These are phyloP conservation scores for Chrysoporthe cubensis DNA, from an alignment of 2,329 filamentous ascomycete species.

Conservation along the genomic window DNA sequence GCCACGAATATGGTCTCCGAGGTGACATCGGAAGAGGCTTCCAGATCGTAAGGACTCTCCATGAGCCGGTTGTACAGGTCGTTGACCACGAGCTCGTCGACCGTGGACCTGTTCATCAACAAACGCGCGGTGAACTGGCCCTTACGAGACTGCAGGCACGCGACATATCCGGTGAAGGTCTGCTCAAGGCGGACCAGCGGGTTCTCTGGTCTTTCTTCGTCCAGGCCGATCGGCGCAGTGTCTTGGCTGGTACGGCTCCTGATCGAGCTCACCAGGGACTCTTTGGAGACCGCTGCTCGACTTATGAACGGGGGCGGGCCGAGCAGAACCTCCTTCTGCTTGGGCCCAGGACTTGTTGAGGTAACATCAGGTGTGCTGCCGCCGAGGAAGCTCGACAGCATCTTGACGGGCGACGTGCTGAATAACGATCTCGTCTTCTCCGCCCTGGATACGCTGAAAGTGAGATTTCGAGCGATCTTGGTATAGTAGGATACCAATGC, in stretches of 20 bases:
- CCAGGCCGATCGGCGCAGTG: slow-evolving; percentile 46
- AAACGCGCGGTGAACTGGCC: slow-evolving; percentile 83
- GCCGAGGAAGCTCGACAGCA: slow-evolving; percentile 81
- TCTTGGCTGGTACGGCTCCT: slow-evolving; percentile 53
- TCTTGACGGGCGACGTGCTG: slow-evolving; percentile 84
- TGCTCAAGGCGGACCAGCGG: slow-evolving; percentile 78
- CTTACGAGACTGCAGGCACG: slow-evolving; percentile 81
- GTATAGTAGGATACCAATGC: slow-evolving; percentile 78
- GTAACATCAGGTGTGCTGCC: slow-evolving; percentile 56
- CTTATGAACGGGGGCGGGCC: slow-evolving; percentile 24
- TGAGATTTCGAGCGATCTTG: slow-evolving; percentile 73
- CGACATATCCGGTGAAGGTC: slow-evolving; percentile 80
- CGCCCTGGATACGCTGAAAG: slow-evolving; percentile 59
- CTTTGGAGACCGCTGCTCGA: slow-evolving; percentile 35
- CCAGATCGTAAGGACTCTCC: slow-evolving; percentile 79
- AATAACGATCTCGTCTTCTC: slow-evolving; percentile 72
- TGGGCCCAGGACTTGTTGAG: slow-evolving; percentile 40
- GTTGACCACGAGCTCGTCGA: slow-evolving; percentile 81
- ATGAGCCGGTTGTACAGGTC: slow-evolving; percentile 88
- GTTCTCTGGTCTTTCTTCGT: slow-evolving; percentile 62
- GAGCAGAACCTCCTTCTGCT: slow-evolving; percentile 42
- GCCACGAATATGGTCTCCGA: slow-evolving; percentile 87
- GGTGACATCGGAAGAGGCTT: slow-evolving; percentile 73
- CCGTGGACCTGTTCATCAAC: slow-evolving; percentile 69
- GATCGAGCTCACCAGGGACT: slow-evolving; percentile 59